Percentiles rank a stretch among this genome's conserved stretches.
phyloP scores from a whole-genome alignment of 805 yeast genomes.

The Candida broadrunensis region DNA sequence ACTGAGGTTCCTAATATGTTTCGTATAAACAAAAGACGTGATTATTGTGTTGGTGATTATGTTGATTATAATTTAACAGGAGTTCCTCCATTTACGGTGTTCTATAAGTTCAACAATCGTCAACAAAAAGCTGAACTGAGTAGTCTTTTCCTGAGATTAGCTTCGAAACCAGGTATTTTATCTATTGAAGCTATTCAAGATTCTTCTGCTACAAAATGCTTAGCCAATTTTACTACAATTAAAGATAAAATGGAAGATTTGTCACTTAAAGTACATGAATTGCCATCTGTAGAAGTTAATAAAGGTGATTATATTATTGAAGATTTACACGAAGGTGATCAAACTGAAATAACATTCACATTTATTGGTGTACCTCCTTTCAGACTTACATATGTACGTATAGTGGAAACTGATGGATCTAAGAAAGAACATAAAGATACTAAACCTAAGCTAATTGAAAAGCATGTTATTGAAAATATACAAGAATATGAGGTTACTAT shows the following conservation, averaged over 20 bases:
- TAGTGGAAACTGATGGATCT: slow-evolving; percentile 36
- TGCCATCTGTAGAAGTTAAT: slow-evolving; percentile 76
- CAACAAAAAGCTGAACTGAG: slow-evolving; percentile 55
- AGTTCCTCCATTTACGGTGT: slow-evolving; percentile 72
- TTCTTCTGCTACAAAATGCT: slow-evolving; percentile 67
- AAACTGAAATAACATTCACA: slow-evolving; percentile 78
- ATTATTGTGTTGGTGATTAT: slow-evolving; percentile 92
- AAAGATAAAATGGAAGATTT: slow-evolving; percentile 30
- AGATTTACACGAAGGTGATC: slow-evolving; percentile 93
- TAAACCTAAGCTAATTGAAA: slow-evolving; percentile 33
- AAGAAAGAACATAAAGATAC: slow-evolving; percentile 3
- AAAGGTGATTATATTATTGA: slow-evolving; percentile 74
- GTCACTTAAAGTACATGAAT: slow-evolving; percentile 38
- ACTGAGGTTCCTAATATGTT: slow-evolving; percentile 75
- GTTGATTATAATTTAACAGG: slow-evolving; percentile 76
- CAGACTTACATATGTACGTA: slow-evolving; percentile 77
- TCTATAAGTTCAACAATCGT: slow-evolving; percentile 67
- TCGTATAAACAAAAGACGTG: slow-evolving; percentile 20
- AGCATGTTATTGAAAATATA: slow-evolving; percentile 67
- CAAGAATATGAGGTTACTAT: slow-evolving; percentile 66
- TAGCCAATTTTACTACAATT: slow-evolving; percentile 50
- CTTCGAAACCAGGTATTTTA: slow-evolving; percentile 78
- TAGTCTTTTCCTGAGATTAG: slow-evolving; percentile 56
- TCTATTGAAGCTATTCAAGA: slow-evolving; percentile 69
- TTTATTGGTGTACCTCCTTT: slow-evolving; percentile 92